These are phyloP conservation scores for Chenopodium berlandieri DNA, from an alignment of 148 eudicot species.

Conservation along the genomic window DNA sequence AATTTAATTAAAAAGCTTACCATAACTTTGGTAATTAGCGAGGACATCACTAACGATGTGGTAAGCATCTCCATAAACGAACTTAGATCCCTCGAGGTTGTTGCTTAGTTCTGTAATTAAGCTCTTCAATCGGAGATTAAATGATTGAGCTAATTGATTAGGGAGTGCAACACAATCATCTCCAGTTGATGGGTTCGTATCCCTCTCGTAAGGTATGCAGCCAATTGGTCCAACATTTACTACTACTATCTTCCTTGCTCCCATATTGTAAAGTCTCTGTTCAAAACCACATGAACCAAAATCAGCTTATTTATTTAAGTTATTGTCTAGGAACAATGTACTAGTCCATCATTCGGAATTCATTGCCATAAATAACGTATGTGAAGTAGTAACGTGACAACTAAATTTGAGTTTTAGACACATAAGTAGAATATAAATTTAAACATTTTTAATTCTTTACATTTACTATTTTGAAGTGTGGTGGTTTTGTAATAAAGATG, in stretches of 20 bases:
- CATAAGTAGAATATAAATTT: too few relatives aligned
- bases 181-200: conserved; percentile 58
- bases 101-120: conserved; percentile 43
- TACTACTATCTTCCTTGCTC: conserved; percentile 73
- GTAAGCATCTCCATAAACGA: conserved; percentile 68
- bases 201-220: conserved; percentile 77
- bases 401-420: too few relatives aligned
- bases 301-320: not conserved
- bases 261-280: conserved; percentile 76
- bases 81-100: conserved; percentile 47
- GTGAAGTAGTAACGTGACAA: too few relatives aligned
- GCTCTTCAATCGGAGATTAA: conserved; percentile 47
- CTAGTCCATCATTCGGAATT: too few relatives aligned
- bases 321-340: too few relatives aligned
- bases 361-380: too few relatives aligned
- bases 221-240: conserved; percentile 93
- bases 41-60: conserved; percentile 50
- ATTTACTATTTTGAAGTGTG: too few relatives aligned
- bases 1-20: conserved; percentile 30
- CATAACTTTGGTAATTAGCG: conserved; percentile 50
- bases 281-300: not conserved
- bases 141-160: conserved; percentile 65
- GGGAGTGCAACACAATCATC: conserved; percentile 56
- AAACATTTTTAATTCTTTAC: too few relatives aligned
- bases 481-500: too few relatives aligned